Conservation (phyloP, 148 eudicot species). For the Camellia sinensis region DNA sequence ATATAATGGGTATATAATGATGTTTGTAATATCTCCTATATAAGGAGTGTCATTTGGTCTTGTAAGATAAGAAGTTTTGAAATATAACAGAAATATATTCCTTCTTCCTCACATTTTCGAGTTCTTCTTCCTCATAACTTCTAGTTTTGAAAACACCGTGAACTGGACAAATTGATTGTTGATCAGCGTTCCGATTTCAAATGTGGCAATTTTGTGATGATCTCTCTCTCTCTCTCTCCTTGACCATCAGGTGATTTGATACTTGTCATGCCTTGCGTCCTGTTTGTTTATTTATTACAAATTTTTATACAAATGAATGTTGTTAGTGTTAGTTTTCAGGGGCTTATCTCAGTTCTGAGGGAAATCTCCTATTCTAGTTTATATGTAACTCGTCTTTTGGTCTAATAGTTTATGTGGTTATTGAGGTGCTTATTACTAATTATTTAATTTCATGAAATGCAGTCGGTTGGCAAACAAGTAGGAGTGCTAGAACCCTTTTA, state of each 20-base stretch:
- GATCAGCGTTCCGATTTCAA: neutral
- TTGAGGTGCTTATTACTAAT: constrained; percentile 4
- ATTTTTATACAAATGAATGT: neutral
- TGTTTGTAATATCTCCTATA: no score
- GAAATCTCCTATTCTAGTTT: neutral
- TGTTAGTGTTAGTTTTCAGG: neutral
- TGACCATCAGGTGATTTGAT: neutral
- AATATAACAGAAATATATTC: no score
- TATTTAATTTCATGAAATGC: constrained; percentile 20
- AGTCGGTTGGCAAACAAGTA: constrained; percentile 98
- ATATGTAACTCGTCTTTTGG: neutral
- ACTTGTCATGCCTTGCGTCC: neutral
- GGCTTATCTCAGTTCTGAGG: neutral
- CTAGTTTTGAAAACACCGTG: neutral
- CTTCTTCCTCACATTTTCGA: no score
- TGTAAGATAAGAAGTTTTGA: no score
- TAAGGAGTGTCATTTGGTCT: no score
- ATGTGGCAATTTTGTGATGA: constrained; percentile 4
- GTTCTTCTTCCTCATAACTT: no score
- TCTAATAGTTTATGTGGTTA: neutral
- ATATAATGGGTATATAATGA: no score
- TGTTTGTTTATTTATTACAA: neutral
- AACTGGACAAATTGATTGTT: neutral
- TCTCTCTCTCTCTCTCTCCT: neutral
- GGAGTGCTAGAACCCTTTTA: constrained; percentile 91